Evolutionary conservation across 768 basidiomycete genomes (phyloP), one percentile per base, ranked within the genome.

Genomic region (Auricularia sp.): DNA sequence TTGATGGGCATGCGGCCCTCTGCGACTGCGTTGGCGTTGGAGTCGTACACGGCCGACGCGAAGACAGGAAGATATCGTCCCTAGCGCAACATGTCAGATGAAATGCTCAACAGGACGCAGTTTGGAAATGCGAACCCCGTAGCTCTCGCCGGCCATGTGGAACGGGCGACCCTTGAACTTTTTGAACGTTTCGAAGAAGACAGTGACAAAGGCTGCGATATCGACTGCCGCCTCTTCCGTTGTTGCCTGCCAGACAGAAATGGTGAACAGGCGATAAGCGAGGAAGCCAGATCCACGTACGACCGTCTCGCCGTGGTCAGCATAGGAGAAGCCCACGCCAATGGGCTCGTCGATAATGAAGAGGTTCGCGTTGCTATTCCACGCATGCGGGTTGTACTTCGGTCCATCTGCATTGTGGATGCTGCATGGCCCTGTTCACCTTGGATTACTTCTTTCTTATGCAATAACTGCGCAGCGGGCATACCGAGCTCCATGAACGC

Each of bases 131-230:
- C 78, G 59, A 66, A 82, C 84, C 13, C 77, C 84, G 47, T 84
- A 84, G 3, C 82, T 83, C 73, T 85, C 80, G 14, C 80, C 85
- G 1, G 83, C 77, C 77, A 88, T 80, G 66, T 88, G 85, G 73
- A 87, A 85, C 2, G 77, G 71, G 3, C 88, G 76, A 2, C 86
- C 87, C 68, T 87, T 84, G 77, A 90, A 89, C 69, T 86, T 77
- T 64, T 74, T 79, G 71, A 92, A 92, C 65, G 85, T 80, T 68
- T 90, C 87, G 61, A 90, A 90, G 75, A 90, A 90, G 63, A 90
- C 83, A 3, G 82, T 76, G 0, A 90, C 78, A 68, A 90, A 90
- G 0, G 84, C 82, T 0, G 87, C 86, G 3, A 90, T 83, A 68
- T 90, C 88, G 62, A 81, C 78, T 0, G 87, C 86, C 3, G 86